Percentiles rank a stretch among this genome's conserved stretches.
Conservation (phyloP, 2,329 filamentous ascomycete genomes). For the Colletotrichum liriopes region DNA sequence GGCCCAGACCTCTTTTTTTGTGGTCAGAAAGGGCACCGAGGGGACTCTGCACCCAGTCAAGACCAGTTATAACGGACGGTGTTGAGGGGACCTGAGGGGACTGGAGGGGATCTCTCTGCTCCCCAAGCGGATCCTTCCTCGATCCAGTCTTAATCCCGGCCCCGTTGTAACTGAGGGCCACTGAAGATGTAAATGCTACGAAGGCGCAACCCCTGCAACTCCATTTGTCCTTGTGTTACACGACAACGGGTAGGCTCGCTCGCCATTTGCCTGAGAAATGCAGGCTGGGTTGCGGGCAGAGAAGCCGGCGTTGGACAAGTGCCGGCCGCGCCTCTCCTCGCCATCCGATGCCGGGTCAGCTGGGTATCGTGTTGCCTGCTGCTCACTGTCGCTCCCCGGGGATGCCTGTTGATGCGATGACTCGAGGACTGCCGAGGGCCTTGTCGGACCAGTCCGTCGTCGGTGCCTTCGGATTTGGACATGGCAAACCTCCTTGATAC, state of each 20-base stretch:
- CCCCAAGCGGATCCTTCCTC: slow-evolving; percentile 37
- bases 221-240: slow-evolving; percentile 24
- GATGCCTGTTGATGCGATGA: neutral
- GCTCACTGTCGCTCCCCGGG: neutral
- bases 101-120: slow-evolving; percentile 3
- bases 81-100: neutral
- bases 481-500: neutral
- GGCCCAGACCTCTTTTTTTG: slow-evolving; percentile 27
- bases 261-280: neutral
- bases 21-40: slow-evolving; percentile 10
- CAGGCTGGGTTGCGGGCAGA: neutral
- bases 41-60: neutral
- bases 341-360: neutral
- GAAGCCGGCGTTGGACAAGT: neutral
- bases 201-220: slow-evolving; percentile 4
- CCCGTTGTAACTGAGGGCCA: slow-evolving; percentile 19
- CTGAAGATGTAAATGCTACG: slow-evolving; percentile 19
- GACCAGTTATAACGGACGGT: neutral
- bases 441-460: neutral
- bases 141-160: slow-evolving; percentile 40
- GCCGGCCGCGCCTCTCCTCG: neutral
- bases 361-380: neutral
- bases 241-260: neutral
- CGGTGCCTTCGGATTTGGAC: neutral
- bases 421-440: neutral